Conservation (phyloP, 2,329 filamentous ascomycete species). For the Teratosphaeria zuluensis region DNA sequence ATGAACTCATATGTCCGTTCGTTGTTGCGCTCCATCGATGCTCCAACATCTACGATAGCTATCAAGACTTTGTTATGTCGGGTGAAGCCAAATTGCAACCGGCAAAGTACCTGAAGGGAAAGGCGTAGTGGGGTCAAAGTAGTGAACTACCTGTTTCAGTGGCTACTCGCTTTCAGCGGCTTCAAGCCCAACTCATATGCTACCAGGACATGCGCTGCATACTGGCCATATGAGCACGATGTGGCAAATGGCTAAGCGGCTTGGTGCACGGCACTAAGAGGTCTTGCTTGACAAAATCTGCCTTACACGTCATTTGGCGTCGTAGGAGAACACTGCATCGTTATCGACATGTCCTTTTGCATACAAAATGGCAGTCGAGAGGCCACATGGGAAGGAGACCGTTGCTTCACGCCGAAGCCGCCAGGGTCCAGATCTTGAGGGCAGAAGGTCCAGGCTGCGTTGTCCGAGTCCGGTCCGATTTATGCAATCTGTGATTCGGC, state of each 20-base stretch:
- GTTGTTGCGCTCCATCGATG: not conserved
- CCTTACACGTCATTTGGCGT: not conserved
- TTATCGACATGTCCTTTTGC: no score
- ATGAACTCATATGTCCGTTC: conserved; percentile 11
- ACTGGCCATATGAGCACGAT: no score
- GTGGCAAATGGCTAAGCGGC: not conserved
- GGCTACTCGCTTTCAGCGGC: not conserved
- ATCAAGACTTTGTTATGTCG: not conserved
- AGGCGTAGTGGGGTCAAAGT: not conserved
- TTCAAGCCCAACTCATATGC: not conserved
- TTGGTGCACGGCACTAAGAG: not conserved
- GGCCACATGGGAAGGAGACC: no score
- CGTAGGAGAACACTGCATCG: not conserved
- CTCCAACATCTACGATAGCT: not conserved
- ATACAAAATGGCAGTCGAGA: no score
- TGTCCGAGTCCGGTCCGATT: not conserved
- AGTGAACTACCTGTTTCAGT: not conserved
- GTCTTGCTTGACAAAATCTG: not conserved
- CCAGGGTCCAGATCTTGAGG: not conserved
- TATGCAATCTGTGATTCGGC: not conserved
- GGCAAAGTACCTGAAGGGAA: not conserved
- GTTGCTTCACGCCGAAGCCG: not conserved
- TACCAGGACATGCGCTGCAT: not conserved
- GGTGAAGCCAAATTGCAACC: not conserved
- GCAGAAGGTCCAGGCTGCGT: not conserved